Evolutionary conservation across 192 early-diverging fungal genomes (phyloP), one percentile per base, ranked within the genome.

Genomic region (Entomortierella parvispora): DNA sequence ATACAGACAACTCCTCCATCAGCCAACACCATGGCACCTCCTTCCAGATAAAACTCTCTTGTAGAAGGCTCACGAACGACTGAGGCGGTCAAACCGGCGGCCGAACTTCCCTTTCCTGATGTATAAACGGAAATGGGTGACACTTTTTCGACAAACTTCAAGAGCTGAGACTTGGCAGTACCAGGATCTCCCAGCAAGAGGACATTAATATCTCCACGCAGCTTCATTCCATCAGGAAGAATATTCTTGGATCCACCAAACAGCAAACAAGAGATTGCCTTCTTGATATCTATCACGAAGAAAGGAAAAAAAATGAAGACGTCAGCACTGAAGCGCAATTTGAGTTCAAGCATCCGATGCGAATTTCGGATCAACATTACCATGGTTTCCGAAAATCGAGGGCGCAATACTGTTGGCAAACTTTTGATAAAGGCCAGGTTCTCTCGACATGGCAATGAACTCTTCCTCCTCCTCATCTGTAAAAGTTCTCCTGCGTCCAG

Each of bases 1-100:
- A 99, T 99, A 85, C 98, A 99, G 42, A 99, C 96, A 48, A 99
- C 96, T 75, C 97, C 98, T 51, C 97, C 96, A 80, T 99, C 97
- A 4, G 96, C 96, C 64, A 99, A 86, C 23, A 99, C 97, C 97
- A 99, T 99, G 2, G 98, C 98, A 34, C 98, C 98, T 58, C 94
- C 98, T 83, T 99, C 98, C 43, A 99, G 84, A 65, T 94, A 93
- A 79, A 99, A 99, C 75, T 98, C 98, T 32, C 98, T 87, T 55
- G 94, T 90, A 51, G 89, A 82, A 12, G 94, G 91, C 77, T 99
- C 97, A 29, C 96, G 88, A 60, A 96, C 93, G 7, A 99, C 98
- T 25, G 96, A 96, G 5, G 98, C 98, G 31, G 98, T 99, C 82
- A 99, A 83, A 90, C 98, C 98, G 15, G 98, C 98, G 34, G 98